A percentile compares a stretch with the other conserved stretches of the same genome.
Evolutionary conservation across 1,284 basidiomycete species (phyloP).

Genomic region (Ceratobasidium sp.): DNA sequence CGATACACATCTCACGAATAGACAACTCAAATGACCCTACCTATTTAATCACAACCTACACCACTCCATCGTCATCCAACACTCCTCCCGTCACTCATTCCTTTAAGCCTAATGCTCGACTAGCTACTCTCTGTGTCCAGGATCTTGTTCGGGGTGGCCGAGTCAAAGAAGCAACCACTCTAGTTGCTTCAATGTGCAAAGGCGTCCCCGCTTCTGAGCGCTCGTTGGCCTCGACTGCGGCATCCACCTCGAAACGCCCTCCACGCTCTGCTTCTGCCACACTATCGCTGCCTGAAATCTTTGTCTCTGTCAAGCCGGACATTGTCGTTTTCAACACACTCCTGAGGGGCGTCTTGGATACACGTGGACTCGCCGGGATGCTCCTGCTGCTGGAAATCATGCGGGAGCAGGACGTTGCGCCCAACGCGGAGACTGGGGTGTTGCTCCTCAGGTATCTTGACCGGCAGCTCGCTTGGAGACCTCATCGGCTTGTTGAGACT

Average conservation of each 20-base stretch:
- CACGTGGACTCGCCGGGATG: slow-evolving; percentile 26
- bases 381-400: slow-evolving; percentile 28
- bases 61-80: slow-evolving; percentile 11
- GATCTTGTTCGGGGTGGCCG: slow-evolving; percentile 13
- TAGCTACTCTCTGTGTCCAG: slow-evolving; percentile 20
- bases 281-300: slow-evolving; percentile 17
- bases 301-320: slow-evolving; percentile 18
- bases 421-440: slow-evolving; percentile 17
- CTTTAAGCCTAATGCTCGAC: slow-evolving; percentile 13
- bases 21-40: background rate
- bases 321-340: slow-evolving; percentile 34
- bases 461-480: slow-evolving; percentile 32
- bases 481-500: slow-evolving; percentile 20
- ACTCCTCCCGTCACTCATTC: background rate
- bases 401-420: slow-evolving; percentile 5
- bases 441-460: slow-evolving; percentile 32
- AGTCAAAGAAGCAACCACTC: slow-evolving; percentile 21
- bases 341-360: slow-evolving; percentile 20
- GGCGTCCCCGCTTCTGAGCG: background rate
- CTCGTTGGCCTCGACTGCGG: background rate
- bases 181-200: slow-evolving; percentile 35
- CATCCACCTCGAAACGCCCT: background rate
- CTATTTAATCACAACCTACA: slow-evolving; percentile 24
- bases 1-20: slow-evolving; percentile 16
- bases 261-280: background rate